Percentiles rank a stretch among this genome's conserved stretches.
These are phyloP conservation scores for Pythium phragmitis DNA, from an alignment of 352 stramenopile genomes.

Conservation along the genomic window DNA sequence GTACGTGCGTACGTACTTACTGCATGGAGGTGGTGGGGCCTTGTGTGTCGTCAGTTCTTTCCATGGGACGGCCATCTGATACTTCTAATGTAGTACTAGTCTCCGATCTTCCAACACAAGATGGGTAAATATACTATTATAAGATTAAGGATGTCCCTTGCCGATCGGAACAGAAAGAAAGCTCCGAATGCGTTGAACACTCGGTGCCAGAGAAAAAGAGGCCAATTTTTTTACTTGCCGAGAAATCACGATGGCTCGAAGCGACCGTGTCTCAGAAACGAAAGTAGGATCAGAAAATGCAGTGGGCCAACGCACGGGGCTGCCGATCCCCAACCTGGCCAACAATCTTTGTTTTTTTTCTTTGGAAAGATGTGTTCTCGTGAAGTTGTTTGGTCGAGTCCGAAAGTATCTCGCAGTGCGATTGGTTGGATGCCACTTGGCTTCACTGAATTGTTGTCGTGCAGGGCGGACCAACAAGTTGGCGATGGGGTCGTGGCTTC, in stretches of 20 bases:
- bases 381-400: conserved; percentile 1
- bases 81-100: conserved; percentile 6
- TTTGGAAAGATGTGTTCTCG: not conserved
- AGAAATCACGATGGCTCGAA: not conserved
- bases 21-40: not conserved
- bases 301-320: not conserved
- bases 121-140: not conserved
- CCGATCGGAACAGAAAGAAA: too few species aligned
- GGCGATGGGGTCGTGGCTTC: conserved; percentile 1
- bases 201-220: too few species aligned
- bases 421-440: not conserved
- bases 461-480: conserved; percentile 5
- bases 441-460: not conserved
- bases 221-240: not conserved
- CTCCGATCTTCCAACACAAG: not conserved
- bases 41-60: conserved; percentile 5
- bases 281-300: not conserved
- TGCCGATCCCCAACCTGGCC: not conserved
- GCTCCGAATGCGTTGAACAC: too few species aligned
- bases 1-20: conserved; percentile 3
- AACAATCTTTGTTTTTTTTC: not conserved
- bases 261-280: not conserved
- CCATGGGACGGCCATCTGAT: not conserved
- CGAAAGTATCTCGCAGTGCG: not conserved
- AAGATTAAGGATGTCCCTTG: too few species aligned